Conservation (phyloP, 257 asterid genomes). For the Prunella vulgaris region DNA sequence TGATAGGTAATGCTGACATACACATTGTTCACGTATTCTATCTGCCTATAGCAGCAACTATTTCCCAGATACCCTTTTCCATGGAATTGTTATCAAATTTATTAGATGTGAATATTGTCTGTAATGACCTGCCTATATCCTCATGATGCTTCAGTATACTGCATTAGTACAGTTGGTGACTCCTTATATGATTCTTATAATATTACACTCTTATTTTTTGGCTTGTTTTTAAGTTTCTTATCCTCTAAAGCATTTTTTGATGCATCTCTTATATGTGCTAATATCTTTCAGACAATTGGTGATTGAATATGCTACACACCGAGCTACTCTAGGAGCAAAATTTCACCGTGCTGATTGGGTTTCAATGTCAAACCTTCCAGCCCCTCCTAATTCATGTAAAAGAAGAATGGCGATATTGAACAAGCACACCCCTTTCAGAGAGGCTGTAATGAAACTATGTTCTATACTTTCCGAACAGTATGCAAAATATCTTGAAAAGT, state of each 20-base stretch:
- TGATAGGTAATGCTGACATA: constrained; percentile 58
- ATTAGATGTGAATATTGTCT: neutral
- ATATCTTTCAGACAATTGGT: constrained; percentile 62
- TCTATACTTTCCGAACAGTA: constrained; percentile 64
- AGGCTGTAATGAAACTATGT: constrained; percentile 67
- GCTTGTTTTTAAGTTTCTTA: constrained; percentile 15
- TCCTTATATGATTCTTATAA: neutral
- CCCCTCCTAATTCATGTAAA: constrained; percentile 69
- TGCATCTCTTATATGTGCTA: constrained; percentile 6
- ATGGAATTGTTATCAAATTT: constrained; percentile 6
- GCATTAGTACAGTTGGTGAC: neutral
- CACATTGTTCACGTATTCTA: constrained; percentile 13
- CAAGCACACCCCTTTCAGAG: constrained; percentile 43
- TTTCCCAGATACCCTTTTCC: constrained; percentile 15
- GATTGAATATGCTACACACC: constrained; percentile 66
- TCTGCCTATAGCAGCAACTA: constrained; percentile 16
- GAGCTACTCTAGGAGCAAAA: constrained; percentile 83
- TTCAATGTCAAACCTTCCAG: constrained; percentile 76
- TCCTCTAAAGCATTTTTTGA: constrained; percentile 10
- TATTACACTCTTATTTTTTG: neutral
- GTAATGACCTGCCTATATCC: constrained; percentile 12
- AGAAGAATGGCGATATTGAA: constrained; percentile 81
- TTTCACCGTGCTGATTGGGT: constrained; percentile 72
- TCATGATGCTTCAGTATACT: constrained; percentile 15
- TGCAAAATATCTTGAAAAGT: constrained; percentile 49